Evolutionary conservation across 805 yeast species (phyloP), one percentile per base, ranked within the genome.

Genomic region (Yamadazyma endophytica): DNA sequence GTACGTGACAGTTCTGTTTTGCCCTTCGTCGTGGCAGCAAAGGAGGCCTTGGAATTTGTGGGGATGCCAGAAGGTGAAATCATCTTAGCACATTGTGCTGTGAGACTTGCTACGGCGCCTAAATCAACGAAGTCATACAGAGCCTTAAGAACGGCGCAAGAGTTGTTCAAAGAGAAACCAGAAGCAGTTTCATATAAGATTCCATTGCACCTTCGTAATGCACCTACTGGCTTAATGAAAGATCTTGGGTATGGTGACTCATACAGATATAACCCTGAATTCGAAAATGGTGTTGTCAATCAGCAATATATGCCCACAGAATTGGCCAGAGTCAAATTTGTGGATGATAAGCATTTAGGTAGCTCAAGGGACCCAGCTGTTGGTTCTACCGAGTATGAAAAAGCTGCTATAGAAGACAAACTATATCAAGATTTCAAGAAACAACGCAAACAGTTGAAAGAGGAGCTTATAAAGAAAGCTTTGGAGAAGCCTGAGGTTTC

Each of bases 31-130:
- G 70, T 83, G 3, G 79, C 96, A 0, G 75, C 95, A 0, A 85
- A 84, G 53, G 85, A 86, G 25, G 87, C 97, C 0, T 80, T 85
- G 3, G 88, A 86, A 61, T 84, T 83, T 55, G 73, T 92, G 13
- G 99, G 98, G 0, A 66, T 92, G 72, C 98, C 98, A 0, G 98
- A 92, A 49, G 90, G 92, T 2, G 95, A 89, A 52, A 68, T 85
- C 15, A 78, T 87, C 5, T 58, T 92, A 25, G 97, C 88, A 0
- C 97, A 92, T 46, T 88, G 96, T 56, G 89, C 95, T 1, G 87
- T 83, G n/a, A 84, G 89, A 44, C 62, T 92, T 15, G 94, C 97
- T 0, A 60, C 76, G 32, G 94, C 97, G 0, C 77, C 79, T 0
- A 92, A 92, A 55, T 82, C 95, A 7, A 88, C 92, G 5, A 82